A percentile compares a stretch with the other conserved stretches of the same genome.
Conservation (phyloP, 75 land plant species). For the Pinus taeda region DNA sequence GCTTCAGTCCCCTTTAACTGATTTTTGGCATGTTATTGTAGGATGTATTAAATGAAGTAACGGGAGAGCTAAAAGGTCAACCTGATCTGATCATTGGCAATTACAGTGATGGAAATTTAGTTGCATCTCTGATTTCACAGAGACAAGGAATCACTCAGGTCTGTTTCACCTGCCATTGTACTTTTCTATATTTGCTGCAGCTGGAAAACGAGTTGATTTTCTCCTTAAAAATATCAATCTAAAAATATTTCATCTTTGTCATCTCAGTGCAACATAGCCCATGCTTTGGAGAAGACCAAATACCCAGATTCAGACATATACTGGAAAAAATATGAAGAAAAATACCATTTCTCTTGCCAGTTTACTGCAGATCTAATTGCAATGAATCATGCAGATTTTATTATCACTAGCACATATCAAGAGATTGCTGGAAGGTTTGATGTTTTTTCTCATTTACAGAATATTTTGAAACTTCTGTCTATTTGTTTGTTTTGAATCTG, state of each 20-base stretch:
- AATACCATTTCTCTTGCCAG: conserved; percentile 81
- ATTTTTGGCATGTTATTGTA: conserved; percentile 9
- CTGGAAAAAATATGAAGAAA: conserved; percentile 65
- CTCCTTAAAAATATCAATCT: background rate
- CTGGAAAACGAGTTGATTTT: background rate
- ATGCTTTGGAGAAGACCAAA: conserved; percentile 83
- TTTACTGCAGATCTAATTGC: conserved; percentile 80
- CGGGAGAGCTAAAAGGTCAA: conserved; percentile 48
- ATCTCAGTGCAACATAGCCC: conserved; percentile 70
- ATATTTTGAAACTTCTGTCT: background rate
- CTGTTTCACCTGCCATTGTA: background rate
- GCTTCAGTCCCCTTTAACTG: no score
- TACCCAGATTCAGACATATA: conserved; percentile 82
- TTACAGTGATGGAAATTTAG: conserved; percentile 81
- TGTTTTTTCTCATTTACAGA: background rate
- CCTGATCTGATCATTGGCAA: conserved; percentile 82
- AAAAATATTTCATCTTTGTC: background rate
- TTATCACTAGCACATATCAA: conserved; percentile 78
- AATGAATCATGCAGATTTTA: conserved; percentile 79
- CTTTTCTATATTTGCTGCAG: background rate
- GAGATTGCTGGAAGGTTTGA: conserved; percentile 82
- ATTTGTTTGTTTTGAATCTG: background rate
- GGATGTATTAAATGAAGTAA: conserved; percentile 60
- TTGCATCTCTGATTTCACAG: conserved; percentile 62
- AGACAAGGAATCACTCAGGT: conserved; percentile 69